These are phyloP conservation scores for Venturia aucupariae DNA, from an alignment of 2,329 filamentous ascomycete genomes.

Conservation along the genomic window DNA sequence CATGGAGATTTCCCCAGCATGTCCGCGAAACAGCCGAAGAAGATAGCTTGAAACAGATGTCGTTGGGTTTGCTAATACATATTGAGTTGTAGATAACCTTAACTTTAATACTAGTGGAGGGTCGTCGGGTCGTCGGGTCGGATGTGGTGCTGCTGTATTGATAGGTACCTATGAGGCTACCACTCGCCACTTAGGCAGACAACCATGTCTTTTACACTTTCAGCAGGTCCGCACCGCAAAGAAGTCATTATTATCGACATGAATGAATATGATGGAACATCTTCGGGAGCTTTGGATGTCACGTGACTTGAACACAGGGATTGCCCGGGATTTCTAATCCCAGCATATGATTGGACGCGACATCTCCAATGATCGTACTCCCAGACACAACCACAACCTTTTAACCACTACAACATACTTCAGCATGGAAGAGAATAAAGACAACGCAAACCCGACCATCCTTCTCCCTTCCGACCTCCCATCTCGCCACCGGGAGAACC, in stretches of 20 bases:
- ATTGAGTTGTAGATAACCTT: background rate
- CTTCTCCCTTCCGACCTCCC: slow-evolving; percentile 81
- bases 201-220: no score
- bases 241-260: no score
- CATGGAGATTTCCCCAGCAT: background rate
- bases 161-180: background rate
- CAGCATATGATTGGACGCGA: background rate
- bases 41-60: background rate
- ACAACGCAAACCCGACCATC: slow-evolving; percentile 89
- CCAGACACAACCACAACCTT: background rate
- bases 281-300: no score
- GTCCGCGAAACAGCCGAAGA: background rate
- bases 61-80: background rate
- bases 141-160: background rate
- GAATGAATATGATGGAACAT: no score
- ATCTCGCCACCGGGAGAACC: slow-evolving; percentile 52
- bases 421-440: slow-evolving; percentile 34
- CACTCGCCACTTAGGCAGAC: no score
- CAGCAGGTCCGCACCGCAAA: no score
- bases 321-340: background rate
- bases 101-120: no score
- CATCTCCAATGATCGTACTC: background rate
- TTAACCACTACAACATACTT: background rate
- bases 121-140: background rate
- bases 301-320: background rate